Conservation (phyloP, 768 basidiomycete genomes). For the Collybia mongolica region DNA sequence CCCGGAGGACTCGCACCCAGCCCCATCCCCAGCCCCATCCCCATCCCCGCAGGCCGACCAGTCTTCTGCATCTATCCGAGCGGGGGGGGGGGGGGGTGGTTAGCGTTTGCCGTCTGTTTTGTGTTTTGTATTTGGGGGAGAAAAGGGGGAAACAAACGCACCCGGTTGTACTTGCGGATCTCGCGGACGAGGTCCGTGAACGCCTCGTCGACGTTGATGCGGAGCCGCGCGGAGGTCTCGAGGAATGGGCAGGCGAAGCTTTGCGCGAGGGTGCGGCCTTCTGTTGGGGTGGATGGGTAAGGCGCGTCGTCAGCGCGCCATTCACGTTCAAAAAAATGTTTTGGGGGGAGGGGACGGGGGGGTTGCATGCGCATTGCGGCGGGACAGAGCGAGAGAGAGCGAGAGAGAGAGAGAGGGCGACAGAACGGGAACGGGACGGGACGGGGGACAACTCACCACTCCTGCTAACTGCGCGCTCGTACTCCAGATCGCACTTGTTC, state of each 20-base stretch:
- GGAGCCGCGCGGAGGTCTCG: constrained; percentile 93
- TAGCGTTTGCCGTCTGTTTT: background rate
- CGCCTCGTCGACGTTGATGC: constrained; percentile 95
- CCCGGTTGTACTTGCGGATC: constrained; percentile 93
- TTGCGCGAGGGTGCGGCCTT: constrained; percentile 96
- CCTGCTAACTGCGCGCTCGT: constrained; percentile 93
- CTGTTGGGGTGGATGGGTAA: constrained; percentile 36
- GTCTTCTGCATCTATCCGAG: constrained; percentile 77
- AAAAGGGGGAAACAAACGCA: constrained; percentile 24
- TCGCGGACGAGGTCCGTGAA: constrained; percentile 92
- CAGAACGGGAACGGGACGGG: background rate
- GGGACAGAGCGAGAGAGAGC: too few species aligned
- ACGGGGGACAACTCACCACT: constrained; percentile 55
- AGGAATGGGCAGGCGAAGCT: constrained; percentile 93
- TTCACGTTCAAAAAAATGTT: too few species aligned
- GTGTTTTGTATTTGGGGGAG: background rate
- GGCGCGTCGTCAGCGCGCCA: too few species aligned
- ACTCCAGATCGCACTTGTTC: constrained; percentile 96
- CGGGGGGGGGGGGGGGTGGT: background rate
- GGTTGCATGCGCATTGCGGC: too few species aligned
- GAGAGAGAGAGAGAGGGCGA: background rate
- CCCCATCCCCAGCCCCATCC: constrained; percentile 23
- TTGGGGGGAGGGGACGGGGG: too few species aligned
- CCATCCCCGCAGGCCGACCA: constrained; percentile 57
- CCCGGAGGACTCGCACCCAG: constrained; percentile 11